Evolutionary conservation across 345 rosid genomes (phyloP).

Genomic region (Mercurialis annua): DNA sequence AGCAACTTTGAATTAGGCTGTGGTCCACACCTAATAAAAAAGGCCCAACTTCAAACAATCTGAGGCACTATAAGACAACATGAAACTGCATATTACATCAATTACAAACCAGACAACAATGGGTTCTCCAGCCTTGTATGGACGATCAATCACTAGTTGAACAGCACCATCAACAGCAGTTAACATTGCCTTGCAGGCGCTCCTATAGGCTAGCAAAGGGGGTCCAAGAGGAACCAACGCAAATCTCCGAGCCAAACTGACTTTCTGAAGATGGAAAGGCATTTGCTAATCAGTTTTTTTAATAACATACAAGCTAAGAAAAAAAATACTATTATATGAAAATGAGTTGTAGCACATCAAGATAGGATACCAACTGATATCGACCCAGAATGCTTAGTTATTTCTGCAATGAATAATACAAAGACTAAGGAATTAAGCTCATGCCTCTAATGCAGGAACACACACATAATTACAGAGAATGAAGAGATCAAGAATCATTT

Average conservation of each 20-base stretch:
- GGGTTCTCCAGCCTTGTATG: slow-evolving; percentile 84
- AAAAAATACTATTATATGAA: background rate
- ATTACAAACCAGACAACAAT: slow-evolving; percentile 73
- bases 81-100: slow-evolving; percentile 14
- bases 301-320: background rate
- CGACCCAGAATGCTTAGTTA: background rate
- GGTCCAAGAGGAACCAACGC: slow-evolving; percentile 99
- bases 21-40: slow-evolving; percentile 84
- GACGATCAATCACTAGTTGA: slow-evolving; percentile 78
- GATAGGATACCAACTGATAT: background rate
- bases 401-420: background rate
- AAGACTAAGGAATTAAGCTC: background rate
- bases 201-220: slow-evolving; percentile 83
- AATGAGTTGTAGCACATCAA: background rate
- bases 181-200: slow-evolving; percentile 94
- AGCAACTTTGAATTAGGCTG: slow-evolving; percentile 92
- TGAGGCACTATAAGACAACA: background rate
- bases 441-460: background rate
- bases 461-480: background rate
- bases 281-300: slow-evolving; percentile 16
- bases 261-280: slow-evolving; percentile 61
- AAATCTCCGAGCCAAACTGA: slow-evolving; percentile 91
- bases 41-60: slow-evolving; percentile 8
- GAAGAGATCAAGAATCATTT: background rate
- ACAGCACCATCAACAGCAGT: slow-evolving; percentile 81